Base-by-base conservation (phyloP, 208 protist genomes). In the Acanthamoeba triangularis region DNA sequence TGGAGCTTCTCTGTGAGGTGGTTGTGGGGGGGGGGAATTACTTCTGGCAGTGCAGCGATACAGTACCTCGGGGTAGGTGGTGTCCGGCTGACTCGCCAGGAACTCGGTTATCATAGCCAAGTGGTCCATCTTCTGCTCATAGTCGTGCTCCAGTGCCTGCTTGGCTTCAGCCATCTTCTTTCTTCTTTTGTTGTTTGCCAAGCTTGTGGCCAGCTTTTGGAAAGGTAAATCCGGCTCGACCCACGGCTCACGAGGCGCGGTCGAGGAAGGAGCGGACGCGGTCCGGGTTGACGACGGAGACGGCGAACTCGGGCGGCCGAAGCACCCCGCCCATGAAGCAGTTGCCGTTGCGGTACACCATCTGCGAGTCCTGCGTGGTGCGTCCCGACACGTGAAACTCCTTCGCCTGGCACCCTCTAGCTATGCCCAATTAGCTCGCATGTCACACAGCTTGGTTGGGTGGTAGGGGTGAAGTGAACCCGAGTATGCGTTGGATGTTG, bases 271-370 rank as follows among this genome's bases (percentile, higher is more conserved):
- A 13, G n/a, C 76, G 41, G 25, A 84, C 41, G 47, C 76, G 76
- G 30, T 47, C 95, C 30, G 33, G 2, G 33, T 95, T 61, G 16
- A 92, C 94, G 3, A 94, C 56, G 7, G 95, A 67, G 7, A 93
- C 11, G 3, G 65, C 23, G 41, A 95, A 97, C 93, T 97, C 96
- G 18, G 96, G 96, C 52, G 72, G 85, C 20, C 96, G 90, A 25
- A 97, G 47, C 30, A 54, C 69, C 28, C 96, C 96, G 30, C 96
- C 96, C 96, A 97, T 97, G 49, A 96, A 97, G 47, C 84, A 74
- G 56, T 92, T 85, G 1, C 18, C 82, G 49, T 95, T 97, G 63
- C 94, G 90, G 59, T 90, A 94, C 28, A 52, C 14, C 96, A 97
- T 97, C 33, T 41, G 18, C 6, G 90, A 95, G 65, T 97, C 95